A percentile compares a stretch with the other conserved stretches of the same genome.
Conservation (phyloP, 2,329 filamentous ascomycete species). For the Penicillium freii region DNA sequence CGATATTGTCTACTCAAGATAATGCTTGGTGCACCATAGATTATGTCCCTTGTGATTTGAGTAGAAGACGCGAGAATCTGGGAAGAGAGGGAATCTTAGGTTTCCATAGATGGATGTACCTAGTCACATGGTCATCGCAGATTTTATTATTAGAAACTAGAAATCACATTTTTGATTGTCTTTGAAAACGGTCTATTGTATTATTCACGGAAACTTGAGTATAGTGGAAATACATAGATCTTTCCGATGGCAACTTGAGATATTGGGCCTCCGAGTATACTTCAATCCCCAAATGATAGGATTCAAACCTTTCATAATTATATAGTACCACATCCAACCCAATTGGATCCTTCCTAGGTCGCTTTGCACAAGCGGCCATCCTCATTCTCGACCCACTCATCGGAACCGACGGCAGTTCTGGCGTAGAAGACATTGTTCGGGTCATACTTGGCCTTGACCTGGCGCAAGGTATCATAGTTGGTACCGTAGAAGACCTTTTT, state of each 20-base stretch:
- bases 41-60: neutral
- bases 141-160: neutral
- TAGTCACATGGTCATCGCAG: neutral
- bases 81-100: neutral
- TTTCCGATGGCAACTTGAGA: neutral
- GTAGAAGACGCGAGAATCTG: neutral
- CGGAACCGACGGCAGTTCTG: constrained; percentile 4
- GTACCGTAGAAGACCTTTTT: constrained; percentile 39
- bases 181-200: neutral
- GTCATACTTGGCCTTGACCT: constrained; percentile 42
- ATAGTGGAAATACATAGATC: neutral
- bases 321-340: neutral
- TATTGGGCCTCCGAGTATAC: neutral
- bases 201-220: neutral
- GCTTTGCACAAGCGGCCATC: constrained; percentile 2
- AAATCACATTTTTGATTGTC: neutral
- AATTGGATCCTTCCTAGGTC: neutral
- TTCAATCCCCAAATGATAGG: neutral
- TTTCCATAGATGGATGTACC: neutral
- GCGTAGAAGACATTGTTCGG: constrained; percentile 37
- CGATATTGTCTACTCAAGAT: neutral
- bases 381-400: constrained; percentile 2
- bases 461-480: constrained; percentile 35
- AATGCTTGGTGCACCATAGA: neutral
- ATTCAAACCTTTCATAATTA: neutral